Evolutionary conservation across 208 protist species (phyloP).

Genomic region (Willaertia magna): DNA sequence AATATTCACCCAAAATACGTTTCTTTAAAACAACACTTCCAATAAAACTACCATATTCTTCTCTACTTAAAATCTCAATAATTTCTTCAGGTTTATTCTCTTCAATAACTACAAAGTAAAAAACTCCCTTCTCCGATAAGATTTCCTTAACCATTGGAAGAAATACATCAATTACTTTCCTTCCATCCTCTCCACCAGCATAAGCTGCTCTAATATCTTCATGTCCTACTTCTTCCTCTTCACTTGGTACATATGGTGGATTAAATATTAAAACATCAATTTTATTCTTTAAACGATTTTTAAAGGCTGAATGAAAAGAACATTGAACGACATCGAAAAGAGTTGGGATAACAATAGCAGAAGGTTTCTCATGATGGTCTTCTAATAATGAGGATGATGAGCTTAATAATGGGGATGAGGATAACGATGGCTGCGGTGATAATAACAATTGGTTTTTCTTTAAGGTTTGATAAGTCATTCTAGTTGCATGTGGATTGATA

Average conservation of each 20-base stretch:
- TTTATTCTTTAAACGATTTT: not conserved
- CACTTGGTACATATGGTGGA: slow-evolving; percentile 12
- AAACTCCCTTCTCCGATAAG: not conserved
- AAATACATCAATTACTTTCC: slow-evolving; percentile 10
- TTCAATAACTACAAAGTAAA: slow-evolving; percentile 9
- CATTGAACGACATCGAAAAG: not conserved
- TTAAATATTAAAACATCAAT: slow-evolving; percentile 3
- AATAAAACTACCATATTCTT: not conserved
- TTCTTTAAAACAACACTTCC: not conserved
- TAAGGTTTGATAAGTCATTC: not conserved
- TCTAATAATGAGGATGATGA: too few relatives aligned
- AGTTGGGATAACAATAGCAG: too few relatives aligned
- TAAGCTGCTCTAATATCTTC: not conserved
- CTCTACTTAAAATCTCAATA: not conserved
- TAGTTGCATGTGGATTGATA: slow-evolving; percentile 6
- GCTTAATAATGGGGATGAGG: too few relatives aligned
- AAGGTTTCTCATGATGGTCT: too few relatives aligned
- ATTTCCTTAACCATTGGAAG: not conserved
- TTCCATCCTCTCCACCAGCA: slow-evolving; percentile 4
- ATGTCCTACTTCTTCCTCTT: not conserved
- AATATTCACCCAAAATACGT: not conserved
- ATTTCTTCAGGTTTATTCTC: slow-evolving; percentile 10
- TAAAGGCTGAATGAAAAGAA: not conserved
- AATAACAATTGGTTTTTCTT: not conserved
- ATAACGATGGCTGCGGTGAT: not conserved